Percentiles rank a stretch among this genome's conserved stretches.
These are phyloP conservation scores for Alisma plantagoaquatica DNA, from an alignment of 106 monocot genomes.

Conservation along the genomic window DNA sequence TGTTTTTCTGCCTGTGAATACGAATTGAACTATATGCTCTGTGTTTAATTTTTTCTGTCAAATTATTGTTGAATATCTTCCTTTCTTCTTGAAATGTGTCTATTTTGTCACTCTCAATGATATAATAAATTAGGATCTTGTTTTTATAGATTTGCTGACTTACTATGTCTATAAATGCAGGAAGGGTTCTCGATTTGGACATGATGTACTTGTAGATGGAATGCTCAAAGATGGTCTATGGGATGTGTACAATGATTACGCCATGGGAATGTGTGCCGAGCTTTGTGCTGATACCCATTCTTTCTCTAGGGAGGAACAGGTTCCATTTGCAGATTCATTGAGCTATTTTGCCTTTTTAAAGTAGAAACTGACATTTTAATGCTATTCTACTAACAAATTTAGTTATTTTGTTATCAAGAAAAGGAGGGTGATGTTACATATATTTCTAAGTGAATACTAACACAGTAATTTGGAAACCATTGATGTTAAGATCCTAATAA, in stretches of 20 bases:
- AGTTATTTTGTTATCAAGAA: neutral
- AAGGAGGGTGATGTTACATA: neutral
- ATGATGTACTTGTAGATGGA: constrained; percentile 86
- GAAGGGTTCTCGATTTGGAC: constrained; percentile 94
- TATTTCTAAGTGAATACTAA: constrained; percentile 1
- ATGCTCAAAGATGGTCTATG: constrained; percentile 99
- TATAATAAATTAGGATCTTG: neutral
- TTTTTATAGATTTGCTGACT: neutral
- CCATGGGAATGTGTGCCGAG: constrained; percentile 93
- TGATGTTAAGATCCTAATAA: too few species aligned
- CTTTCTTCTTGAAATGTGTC: neutral
- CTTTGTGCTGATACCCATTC: constrained; percentile 83
- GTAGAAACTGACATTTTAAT: neutral
- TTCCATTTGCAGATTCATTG: constrained; percentile 12
- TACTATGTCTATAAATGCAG: constrained; percentile 26
- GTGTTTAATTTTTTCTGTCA: neutral
- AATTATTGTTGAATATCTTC: neutral
- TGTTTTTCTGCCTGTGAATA: neutral
- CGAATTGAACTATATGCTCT: neutral
- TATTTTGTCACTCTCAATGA: neutral
- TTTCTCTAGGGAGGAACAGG: constrained; percentile 88
- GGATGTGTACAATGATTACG: constrained; percentile 91
- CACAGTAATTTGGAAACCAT: too few species aligned
- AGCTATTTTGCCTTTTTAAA: neutral
- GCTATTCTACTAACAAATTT: neutral